Conservation (phyloP, 306 rosid species). For the Hippophae tibetana region DNA sequence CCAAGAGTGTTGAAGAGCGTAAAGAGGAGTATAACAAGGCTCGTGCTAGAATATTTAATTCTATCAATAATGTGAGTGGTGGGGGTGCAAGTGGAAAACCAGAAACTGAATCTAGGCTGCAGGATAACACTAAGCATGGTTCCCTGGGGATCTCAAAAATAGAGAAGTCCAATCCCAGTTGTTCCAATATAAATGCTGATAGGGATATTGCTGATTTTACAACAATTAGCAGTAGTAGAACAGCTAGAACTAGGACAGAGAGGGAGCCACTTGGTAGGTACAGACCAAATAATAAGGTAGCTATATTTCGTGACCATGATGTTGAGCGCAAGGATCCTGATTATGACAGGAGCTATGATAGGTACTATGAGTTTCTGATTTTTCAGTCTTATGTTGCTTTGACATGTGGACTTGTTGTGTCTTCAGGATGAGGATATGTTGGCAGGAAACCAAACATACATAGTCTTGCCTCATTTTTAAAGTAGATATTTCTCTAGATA, state of each 20-base stretch:
- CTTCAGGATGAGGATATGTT: neutral
- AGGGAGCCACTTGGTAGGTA: conserved; percentile 69
- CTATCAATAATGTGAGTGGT: conserved; percentile 28
- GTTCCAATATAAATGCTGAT: conserved; percentile 49
- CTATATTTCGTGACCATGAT: conserved; percentile 89
- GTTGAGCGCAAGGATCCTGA: conserved; percentile 93
- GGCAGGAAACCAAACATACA: too few species aligned
- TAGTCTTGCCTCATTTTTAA: too few species aligned
- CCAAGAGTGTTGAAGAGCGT: conserved; percentile 93
- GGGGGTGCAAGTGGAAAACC: conserved; percentile 39
- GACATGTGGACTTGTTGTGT: neutral
- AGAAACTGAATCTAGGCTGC: conserved; percentile 52
- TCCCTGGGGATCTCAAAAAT: conserved; percentile 43
- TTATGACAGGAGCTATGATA: conserved; percentile 80
- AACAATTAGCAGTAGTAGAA: conserved; percentile 41
- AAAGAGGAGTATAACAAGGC: conserved; percentile 95
- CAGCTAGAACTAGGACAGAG: conserved; percentile 75
- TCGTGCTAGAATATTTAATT: conserved; percentile 90
- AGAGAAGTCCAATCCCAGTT: conserved; percentile 43
- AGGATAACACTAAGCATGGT: conserved; percentile 43
- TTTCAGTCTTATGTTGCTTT: neutral
- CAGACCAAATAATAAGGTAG: conserved; percentile 73
- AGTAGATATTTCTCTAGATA: too few species aligned
- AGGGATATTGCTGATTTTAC: conserved; percentile 50
- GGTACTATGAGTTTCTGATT: conserved; percentile 30